A percentile compares a stretch with the other conserved stretches of the same genome.
Evolutionary conservation across 2,329 filamentous ascomycete genomes (phyloP).

Genomic region (Bipolaris bicolor): DNA sequence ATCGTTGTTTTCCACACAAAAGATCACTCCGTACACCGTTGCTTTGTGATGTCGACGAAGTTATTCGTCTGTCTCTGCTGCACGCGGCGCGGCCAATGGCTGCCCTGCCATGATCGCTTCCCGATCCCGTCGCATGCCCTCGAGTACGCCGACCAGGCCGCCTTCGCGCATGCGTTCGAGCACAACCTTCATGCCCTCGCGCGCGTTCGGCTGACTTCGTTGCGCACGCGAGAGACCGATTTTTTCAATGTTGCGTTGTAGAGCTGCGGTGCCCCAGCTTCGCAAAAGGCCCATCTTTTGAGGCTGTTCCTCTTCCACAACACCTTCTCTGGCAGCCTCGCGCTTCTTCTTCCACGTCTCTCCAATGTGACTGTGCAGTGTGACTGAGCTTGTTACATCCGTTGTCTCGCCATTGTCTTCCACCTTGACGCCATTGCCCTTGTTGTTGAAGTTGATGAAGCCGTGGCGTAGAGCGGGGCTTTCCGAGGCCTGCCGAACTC

Average conservation of each 20-base stretch:
- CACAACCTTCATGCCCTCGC: conserved; percentile 83
- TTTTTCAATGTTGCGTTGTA: conserved; percentile 79
- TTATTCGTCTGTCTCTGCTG: conserved; percentile 32
- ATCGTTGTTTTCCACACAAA: neutral
- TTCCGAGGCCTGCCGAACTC: conserved; percentile 40
- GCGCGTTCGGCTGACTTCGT: conserved; percentile 78
- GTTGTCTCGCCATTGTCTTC: conserved; percentile 56
- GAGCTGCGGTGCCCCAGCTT: conserved; percentile 70
- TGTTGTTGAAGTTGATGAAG: conserved; percentile 37
- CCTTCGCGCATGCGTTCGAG: conserved; percentile 72
- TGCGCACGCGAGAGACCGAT: conserved; percentile 79
- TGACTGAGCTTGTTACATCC: conserved; percentile 74
- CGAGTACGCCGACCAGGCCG: conserved; percentile 71
- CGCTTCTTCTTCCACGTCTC: conserved; percentile 65
- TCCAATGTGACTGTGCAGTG: conserved; percentile 74
- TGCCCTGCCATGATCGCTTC: conserved; percentile 48
- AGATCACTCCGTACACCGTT: neutral
- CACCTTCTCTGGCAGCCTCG: conserved; percentile 49
- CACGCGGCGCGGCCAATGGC: conserved; percentile 21
- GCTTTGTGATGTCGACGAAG: neutral
- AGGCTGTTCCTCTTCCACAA: conserved; percentile 53
- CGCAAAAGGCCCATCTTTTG: conserved; percentile 63
- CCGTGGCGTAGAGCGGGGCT: conserved; percentile 40
- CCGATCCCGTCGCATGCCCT: conserved; percentile 70
- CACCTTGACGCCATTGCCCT: conserved; percentile 34